Evolutionary conservation across 2,329 filamentous ascomycete species (phyloP).

Genomic region (Pyricularia grisea): DNA sequence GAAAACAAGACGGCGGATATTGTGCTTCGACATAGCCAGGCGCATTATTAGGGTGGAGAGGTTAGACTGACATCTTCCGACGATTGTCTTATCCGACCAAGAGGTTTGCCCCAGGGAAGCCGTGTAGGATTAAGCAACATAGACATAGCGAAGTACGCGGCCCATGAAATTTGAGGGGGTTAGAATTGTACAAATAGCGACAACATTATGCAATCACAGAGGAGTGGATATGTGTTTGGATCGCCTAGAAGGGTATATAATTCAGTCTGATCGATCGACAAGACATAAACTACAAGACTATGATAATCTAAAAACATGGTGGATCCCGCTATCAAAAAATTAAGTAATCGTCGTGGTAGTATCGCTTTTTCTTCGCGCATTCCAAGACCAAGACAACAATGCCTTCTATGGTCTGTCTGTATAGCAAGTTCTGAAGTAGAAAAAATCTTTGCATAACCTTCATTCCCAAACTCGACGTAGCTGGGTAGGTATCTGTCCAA

Average conservation of each 20-base stretch:
- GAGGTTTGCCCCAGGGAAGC: neutral
- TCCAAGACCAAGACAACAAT: neutral
- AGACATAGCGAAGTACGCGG: neutral
- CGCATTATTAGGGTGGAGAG: neutral
- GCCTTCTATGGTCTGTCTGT: neutral
- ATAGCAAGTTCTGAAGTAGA: neutral
- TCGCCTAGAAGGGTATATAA: neutral
- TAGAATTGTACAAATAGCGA: neutral
- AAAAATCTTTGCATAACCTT: neutral
- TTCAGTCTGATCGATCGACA: neutral
- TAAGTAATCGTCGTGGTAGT: neutral
- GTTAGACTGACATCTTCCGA: neutral
- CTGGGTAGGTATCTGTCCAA: neutral
- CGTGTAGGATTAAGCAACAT: neutral
- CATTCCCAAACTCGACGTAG: neutral
- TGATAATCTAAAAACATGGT: neutral
- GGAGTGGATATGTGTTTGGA: neutral
- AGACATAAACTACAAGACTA: conserved; percentile 2
- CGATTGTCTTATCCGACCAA: neutral
- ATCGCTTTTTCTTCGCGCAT: neutral
- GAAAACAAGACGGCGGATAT: too few species aligned
- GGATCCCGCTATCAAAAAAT: neutral
- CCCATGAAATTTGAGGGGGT: neutral
- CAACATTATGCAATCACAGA: neutral
- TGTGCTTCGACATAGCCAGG: too few species aligned